Conservation (phyloP, 768 basidiomycete genomes). For the Amanita pallidorosea region DNA sequence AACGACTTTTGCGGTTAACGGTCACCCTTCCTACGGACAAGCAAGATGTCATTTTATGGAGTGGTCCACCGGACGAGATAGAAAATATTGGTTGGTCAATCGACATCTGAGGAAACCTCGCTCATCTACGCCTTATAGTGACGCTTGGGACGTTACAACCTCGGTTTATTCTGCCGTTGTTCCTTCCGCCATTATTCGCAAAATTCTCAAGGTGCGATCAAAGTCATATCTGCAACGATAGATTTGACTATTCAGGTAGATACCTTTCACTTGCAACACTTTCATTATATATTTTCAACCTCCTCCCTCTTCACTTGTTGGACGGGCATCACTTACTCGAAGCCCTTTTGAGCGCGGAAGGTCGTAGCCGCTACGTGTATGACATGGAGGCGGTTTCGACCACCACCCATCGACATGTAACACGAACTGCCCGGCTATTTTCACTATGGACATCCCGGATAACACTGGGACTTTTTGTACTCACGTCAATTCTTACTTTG, state of each 20-base stretch:
- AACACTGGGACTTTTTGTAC: constrained; percentile 1
- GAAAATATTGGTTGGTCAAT: constrained; percentile 46
- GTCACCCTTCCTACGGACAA: constrained; percentile 16
- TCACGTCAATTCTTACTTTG: neutral
- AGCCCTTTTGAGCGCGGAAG: constrained; percentile 12
- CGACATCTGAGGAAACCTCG: neutral
- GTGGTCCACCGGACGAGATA: constrained; percentile 55
- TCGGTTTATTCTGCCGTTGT: constrained; percentile 29
- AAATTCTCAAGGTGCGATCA: constrained; percentile 46
- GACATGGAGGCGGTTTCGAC: constrained; percentile 17
- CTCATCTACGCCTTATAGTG: constrained; percentile 26
- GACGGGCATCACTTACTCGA: constrained; percentile 59
- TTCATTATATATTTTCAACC: constrained; percentile 75
- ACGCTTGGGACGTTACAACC: constrained; percentile 38
- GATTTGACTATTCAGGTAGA: constrained; percentile 19
- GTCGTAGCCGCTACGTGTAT: neutral
- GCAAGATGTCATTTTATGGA: constrained; percentile 54
- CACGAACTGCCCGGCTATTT: neutral
- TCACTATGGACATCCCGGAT: neutral
- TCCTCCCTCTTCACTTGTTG: constrained; percentile 59
- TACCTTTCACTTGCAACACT: constrained; percentile 58
- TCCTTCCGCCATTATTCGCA: constrained; percentile 25
- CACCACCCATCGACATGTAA: neutral
- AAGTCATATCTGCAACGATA: neutral
- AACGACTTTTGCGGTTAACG: constrained; percentile 47